Percentiles rank a stretch among this genome's conserved stretches.
These are phyloP conservation scores for Neurospora discreta DNA, from an alignment of 495 filamentous ascomycete genomes.

Conservation along the genomic window DNA sequence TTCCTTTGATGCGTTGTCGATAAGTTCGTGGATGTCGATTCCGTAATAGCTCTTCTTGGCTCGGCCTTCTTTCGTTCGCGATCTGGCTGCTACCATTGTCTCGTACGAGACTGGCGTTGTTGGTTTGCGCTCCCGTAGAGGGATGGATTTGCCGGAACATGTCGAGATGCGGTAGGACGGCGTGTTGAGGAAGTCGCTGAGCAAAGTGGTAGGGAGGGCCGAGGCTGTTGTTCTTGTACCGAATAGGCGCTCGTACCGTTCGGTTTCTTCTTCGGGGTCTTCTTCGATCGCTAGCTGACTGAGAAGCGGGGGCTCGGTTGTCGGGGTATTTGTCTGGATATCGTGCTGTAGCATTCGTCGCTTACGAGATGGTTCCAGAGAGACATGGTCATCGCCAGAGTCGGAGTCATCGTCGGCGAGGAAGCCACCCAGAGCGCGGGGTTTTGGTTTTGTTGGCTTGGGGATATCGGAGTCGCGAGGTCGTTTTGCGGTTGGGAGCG, in stretches of 20 bases:
- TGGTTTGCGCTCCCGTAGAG: conserved; percentile 41
- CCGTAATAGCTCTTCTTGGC: conserved; percentile 84
- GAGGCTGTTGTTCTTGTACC: neutral
- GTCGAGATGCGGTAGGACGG: conserved; percentile 43
- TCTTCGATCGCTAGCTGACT: conserved; percentile 7
- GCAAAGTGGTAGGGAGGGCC: neutral
- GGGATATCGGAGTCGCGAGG: conserved; percentile 10
- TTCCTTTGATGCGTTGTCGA: conserved; percentile 54
- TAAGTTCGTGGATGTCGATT: conserved; percentile 71
- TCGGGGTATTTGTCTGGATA: neutral
- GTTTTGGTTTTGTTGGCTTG: conserved; percentile 15
- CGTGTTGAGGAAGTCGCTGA: conserved; percentile 2
- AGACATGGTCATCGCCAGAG: conserved; percentile 21
- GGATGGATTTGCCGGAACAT: conserved; percentile 52
- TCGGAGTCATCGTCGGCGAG: conserved; percentile 38
- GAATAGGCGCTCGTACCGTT: conserved; percentile 20
- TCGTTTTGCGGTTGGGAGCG: conserved; percentile 33
- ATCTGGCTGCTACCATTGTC: conserved; percentile 56
- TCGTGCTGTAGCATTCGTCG: conserved; percentile 22
- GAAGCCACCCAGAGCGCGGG: conserved; percentile 30
- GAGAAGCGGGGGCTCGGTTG: neutral
- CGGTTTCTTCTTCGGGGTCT: conserved; percentile 13
- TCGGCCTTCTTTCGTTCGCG: conserved; percentile 52
- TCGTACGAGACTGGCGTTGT: conserved; percentile 48
- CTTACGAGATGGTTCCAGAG: conserved; percentile 25